Evolutionary conservation across 805 yeast genomes (phyloP).

Genomic region (Lachancea cidri): DNA sequence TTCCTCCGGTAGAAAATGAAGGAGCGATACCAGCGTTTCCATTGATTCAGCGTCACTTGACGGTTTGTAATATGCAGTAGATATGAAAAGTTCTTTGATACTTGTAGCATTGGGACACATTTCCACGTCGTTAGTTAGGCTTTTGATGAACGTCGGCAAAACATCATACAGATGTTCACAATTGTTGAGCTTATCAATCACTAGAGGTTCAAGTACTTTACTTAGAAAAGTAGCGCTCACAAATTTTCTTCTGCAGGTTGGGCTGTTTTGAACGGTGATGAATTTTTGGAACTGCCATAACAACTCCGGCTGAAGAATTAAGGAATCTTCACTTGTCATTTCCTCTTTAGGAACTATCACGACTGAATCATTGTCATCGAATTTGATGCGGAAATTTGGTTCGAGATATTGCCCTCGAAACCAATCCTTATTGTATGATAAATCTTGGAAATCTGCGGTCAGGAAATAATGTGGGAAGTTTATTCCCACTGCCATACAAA

Average conservation of each 20-base stretch:
- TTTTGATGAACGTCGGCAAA: constrained; percentile 26
- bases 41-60: constrained; percentile 14
- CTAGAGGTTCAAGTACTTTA: constrained; percentile 17
- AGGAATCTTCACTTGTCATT: constrained; percentile 7
- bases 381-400: constrained; percentile 13
- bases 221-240: constrained; percentile 21
- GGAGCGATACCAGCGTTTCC: constrained; percentile 24
- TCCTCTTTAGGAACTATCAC: constrained; percentile 10
- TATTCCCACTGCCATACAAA: constrained; percentile 20
- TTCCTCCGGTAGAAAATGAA: constrained; percentile 33
- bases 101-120: constrained; percentile 17
- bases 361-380: constrained; percentile 3
- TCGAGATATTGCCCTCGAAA: constrained; percentile 16
- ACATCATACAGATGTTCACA: constrained; percentile 28
- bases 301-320: constrained; percentile 20
- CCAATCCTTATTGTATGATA: constrained; percentile 24
- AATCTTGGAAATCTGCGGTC: constrained; percentile 23
- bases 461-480: constrained; percentile 23
- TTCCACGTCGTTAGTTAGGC: constrained; percentile 19
- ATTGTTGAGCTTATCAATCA: constrained; percentile 16
- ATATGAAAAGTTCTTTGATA: constrained; percentile 19
- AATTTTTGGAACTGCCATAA: constrained; percentile 29
- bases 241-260: constrained; percentile 21
- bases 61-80: constrained; percentile 27
- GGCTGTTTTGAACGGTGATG: constrained; percentile 18